Evolutionary conservation across 805 yeast species (phyloP).

Genomic region (Candida glaebosa): DNA sequence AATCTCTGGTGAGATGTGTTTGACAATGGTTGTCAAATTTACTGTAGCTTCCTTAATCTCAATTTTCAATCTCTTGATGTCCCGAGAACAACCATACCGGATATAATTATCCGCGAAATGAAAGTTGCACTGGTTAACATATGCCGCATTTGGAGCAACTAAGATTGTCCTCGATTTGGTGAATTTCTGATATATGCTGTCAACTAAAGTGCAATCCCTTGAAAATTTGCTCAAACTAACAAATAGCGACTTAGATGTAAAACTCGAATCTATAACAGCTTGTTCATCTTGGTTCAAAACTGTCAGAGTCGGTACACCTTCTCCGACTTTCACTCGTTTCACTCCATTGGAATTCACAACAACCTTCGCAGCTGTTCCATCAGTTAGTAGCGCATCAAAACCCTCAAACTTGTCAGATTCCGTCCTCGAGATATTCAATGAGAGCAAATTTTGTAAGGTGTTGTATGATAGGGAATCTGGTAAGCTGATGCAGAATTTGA

Average conservation of each 20-base stretch:
- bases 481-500: constrained; percentile 8
- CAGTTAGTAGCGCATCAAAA: neutral
- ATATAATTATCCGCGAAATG: neutral
- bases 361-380: too few species aligned
- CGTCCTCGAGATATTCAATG: neutral
- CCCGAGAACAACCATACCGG: constrained; percentile 1
- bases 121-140: constrained; percentile 3
- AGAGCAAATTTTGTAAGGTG: neutral
- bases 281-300: neutral
- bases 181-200: constrained; percentile 5
- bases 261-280: neutral
- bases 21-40: neutral
- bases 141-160: constrained; percentile 11
- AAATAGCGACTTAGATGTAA: neutral
- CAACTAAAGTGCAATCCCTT: neutral
- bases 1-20: neutral
- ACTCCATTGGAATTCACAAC: neutral
- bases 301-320: neutral
- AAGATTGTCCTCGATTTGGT: constrained; percentile 14
- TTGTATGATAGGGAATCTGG: neutral
- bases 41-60: neutral
- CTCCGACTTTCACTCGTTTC: neutral
- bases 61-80: neutral
- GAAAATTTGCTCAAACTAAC: neutral
- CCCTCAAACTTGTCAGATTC: neutral